phyloP scores from a whole-genome alignment of 1,139 yeast genomes.

The Lodderomyces oxycetoniae region DNA sequence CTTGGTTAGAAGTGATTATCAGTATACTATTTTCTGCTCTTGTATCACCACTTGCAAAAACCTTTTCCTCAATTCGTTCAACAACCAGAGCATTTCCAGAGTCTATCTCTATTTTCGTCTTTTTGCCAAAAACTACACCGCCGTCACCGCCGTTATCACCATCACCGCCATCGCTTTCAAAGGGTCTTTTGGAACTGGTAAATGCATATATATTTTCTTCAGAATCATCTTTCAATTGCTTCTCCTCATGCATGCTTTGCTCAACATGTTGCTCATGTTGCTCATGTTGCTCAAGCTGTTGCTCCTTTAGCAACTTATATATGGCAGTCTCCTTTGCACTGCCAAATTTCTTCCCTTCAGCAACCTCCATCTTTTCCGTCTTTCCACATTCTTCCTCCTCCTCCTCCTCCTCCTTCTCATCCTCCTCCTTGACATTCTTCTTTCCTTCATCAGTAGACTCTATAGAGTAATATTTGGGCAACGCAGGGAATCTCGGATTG shows the following conservation, averaged over 20 bases:
- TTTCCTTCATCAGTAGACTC: conserved; percentile 16
- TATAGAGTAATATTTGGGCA: conserved; percentile 32
- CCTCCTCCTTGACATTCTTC: conserved; percentile 14
- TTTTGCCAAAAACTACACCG: no score
- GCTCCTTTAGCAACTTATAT: conserved; percentile 6
- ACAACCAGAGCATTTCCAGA: no score
- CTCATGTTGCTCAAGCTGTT: conserved; percentile 1
- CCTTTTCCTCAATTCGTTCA: conserved; percentile 1
- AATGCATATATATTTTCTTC: background rate
- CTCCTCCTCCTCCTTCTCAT: conserved; percentile 14
- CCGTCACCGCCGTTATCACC: background rate
- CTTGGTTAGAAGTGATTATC: no score
- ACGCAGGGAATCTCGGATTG: conserved; percentile 77
- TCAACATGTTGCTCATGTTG: background rate
- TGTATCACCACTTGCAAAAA: no score
- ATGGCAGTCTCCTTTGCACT: conserved; percentile 8
- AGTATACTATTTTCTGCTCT: no score
- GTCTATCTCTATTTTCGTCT: no score
- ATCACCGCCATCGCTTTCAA: background rate
- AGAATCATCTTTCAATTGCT: background rate
- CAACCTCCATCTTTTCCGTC: conserved; percentile 13
- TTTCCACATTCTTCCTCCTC: conserved; percentile 6
- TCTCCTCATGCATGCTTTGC: background rate
- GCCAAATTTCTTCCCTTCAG: conserved; percentile 12
- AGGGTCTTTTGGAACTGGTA: background rate